Evolutionary conservation across 2,329 filamentous ascomycete species (phyloP), one percentile per base, ranked within the genome.

Genomic region (Fusarium sambucinum): DNA sequence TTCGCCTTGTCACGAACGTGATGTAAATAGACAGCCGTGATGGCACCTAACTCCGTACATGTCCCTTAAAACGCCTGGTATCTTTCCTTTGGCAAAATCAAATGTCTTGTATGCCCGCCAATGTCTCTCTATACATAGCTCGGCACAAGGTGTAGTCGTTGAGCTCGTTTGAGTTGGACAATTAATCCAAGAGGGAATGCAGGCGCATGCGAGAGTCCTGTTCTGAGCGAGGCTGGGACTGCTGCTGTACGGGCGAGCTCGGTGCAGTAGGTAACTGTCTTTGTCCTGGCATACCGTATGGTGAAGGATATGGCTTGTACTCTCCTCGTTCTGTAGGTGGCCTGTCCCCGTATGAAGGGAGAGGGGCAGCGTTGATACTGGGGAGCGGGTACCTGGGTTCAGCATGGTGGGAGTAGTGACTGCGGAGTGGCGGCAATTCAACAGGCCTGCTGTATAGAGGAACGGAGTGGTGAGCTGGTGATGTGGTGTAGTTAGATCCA

Each of bases 401-500:
- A 21, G 11, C 11, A 12, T 13, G 42, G 32, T 16, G 12, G 13
- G 23, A n/a, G 23, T n/a, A 11, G n/a, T 40, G 38, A 16, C 19
- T 48, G 41, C 70, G 73, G 5, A 80, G 73, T 1, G 77, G 78
- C 30, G 84, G 82, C n/a, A 85, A 74, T 56, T 82, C 80, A 38
- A 83, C 75, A 2, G 80, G n/a, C n/a, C 79, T 13, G n/a, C 78
- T 73, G 79, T 77, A 56, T 79, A 74, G 53, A 75, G 50, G 79
- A 59, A 67, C 75, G 80, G 72, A 59, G 37, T 65, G 74, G 74
- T 80, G 73, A 17, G 74, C 17, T n/a, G 88, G 87, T 13, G 89
- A 90, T 30, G 85, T 85, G 6, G 88, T 89, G 75, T 87, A 87
- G 57, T 86, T 83, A 2, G 89, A 90, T 66, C 86, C 85, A 29